Conservation (phyloP, 192 early-diverging fungal species). For the Podila epicladia region DNA sequence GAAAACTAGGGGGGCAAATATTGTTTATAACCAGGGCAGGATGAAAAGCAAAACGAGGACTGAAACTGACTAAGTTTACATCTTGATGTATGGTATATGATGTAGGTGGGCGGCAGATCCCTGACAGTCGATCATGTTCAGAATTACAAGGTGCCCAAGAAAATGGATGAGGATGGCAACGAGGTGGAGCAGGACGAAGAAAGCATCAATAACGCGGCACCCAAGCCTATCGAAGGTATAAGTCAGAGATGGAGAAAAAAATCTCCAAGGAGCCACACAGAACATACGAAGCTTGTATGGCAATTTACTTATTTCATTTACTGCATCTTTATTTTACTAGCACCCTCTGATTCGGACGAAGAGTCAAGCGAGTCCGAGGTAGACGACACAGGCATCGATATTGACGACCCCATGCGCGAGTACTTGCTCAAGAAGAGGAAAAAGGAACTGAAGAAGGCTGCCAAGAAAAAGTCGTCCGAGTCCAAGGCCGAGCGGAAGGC, state of each 20-base stretch:
- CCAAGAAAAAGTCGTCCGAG: constrained; percentile 29
- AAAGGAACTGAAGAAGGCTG: constrained; percentile 55
- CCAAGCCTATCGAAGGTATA: constrained; percentile 44
- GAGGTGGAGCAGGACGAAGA: constrained; percentile 53
- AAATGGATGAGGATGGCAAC: constrained; percentile 58
- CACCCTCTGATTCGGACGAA: constrained; percentile 14
- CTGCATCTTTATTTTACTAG: not conserved
- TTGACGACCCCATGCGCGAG: constrained; percentile 78
- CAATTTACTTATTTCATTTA: constrained; percentile 5
- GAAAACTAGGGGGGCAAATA: not conserved
- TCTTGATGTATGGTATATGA: not conserved
- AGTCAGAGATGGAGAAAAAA: not conserved
- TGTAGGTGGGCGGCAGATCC: constrained; percentile 58
- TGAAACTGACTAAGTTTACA: not conserved
- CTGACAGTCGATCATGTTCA: constrained; percentile 83
- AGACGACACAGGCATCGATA: constrained; percentile 65
- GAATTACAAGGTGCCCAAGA: constrained; percentile 71
- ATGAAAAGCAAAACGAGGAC: not conserved
- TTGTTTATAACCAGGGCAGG: not conserved
- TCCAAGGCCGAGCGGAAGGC: constrained; percentile 37
- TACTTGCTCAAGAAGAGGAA: constrained; percentile 73
- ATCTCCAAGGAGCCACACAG: not conserved
- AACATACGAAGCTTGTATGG: constrained; percentile 61
- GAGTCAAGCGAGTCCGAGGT: constrained; percentile 46
- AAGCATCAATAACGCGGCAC: constrained; percentile 38